Conservation (phyloP, 805 yeast species). For the Ogataea philodendri region DNA sequence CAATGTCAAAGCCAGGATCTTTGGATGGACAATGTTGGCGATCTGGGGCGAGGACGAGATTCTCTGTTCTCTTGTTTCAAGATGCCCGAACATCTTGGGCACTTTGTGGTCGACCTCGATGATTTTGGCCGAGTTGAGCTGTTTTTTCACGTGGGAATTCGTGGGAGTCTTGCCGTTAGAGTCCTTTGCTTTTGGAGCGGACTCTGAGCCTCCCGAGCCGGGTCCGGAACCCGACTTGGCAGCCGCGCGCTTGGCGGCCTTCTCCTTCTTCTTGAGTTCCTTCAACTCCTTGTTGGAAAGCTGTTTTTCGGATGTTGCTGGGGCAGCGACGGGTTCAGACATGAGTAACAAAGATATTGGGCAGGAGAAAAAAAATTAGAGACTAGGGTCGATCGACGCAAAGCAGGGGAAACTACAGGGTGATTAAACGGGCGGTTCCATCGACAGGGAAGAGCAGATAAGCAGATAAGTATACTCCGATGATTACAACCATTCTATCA, state of each 20-base stretch:
- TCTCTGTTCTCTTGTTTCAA: conserved; percentile 78
- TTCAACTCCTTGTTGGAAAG: conserved; percentile 79
- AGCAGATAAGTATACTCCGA: too few species aligned
- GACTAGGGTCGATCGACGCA: conserved; percentile 13
- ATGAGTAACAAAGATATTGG: conserved; percentile 4
- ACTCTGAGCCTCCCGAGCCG: conserved; percentile 39
- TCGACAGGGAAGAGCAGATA: too few species aligned
- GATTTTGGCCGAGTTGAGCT: conserved; percentile 49
- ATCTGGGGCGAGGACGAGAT: conserved; percentile 54
- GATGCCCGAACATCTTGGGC: conserved; percentile 72
- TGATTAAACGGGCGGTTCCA: too few species aligned
- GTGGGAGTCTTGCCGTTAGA: conserved; percentile 42
- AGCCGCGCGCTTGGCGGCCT: conserved; percentile 91
- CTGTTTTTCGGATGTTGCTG: conserved; percentile 9
- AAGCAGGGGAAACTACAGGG: too few species aligned
- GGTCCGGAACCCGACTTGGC: conserved; percentile 53
- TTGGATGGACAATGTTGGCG: conserved; percentile 80
- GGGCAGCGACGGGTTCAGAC: conserved; percentile 8
- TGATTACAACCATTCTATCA: too few species aligned
- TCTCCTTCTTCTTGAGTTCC: conserved; percentile 83
- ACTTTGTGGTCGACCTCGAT: conserved; percentile 44
- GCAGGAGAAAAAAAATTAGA: conserved; percentile 3
- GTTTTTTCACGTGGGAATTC: conserved; percentile 51
- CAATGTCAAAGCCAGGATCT: conserved; percentile 72
- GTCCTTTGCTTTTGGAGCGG: conserved; percentile 13